Evolutionary conservation across 805 yeast species (phyloP), one percentile per base, ranked within the genome.

Genomic region (Metschnikowia amazonensis): DNA sequence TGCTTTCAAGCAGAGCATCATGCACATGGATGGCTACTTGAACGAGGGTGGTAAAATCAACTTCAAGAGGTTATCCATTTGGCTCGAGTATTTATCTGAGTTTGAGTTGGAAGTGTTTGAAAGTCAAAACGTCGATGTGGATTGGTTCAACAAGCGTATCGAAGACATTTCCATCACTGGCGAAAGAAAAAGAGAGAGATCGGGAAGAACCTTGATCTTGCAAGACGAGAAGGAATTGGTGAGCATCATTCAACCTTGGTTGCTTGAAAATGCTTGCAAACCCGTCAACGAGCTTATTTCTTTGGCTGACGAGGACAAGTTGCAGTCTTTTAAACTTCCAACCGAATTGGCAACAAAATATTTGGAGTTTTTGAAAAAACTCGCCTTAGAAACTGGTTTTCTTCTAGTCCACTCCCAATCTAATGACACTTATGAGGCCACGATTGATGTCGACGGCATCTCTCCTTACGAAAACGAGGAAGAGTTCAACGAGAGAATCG

Each of bases 31-130:
- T 61, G 96, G 95, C 4, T 94, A 94, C 58, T 72, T 94, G 49
- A 88, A 88, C 57, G 86, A 86, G 51, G 74, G 76, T 44, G 99
- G 99, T 53, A 75, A 76, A 29, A 89, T 94, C 55, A 84, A 94
- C 63, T 72, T 90, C 51, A 67, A 72, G 47, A 75, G 95, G 54
- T 72, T 94, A 43, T 81, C 79, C 18, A 64, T 80, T 33, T 89
- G 96, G 92, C 71, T 94, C 39, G 80, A 82, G 31, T 78, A 79
- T 53, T 68, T 94, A 43, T 80, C 94, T 4, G 77, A 79, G 51
- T 89, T 90, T 59, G 99, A 94, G 64, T 69, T 82, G 52, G 86
- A 84, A 63, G 84, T 86, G 60, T 94, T 92, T 59, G 98, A 94
- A 65, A 82, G 77, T 52, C 81, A 82, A 43, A 87, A 85, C 50